Percentiles rank a stretch among this genome's conserved stretches.
phyloP scores from a whole-genome alignment of 805 yeast species.

The Wickerhamiella sergipiensis region DNA sequence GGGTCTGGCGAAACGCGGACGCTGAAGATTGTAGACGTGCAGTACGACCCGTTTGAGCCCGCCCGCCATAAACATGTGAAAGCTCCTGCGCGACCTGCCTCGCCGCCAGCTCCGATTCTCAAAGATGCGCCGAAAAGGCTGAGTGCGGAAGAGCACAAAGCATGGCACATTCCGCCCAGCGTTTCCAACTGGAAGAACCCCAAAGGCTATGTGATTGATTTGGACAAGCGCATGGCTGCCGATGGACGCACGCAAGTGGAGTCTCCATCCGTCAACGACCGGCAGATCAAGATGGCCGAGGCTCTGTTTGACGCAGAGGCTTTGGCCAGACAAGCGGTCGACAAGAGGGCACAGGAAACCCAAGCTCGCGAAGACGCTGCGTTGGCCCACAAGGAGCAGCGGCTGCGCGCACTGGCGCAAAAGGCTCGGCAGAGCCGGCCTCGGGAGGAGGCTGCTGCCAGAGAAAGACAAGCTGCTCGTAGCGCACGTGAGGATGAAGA shows the following conservation, averaged over 20 bases:
- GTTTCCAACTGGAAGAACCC: slow-evolving; percentile 94
- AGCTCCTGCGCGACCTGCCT: slow-evolving; percentile 54
- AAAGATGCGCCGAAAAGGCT: slow-evolving; percentile 37
- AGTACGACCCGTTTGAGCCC: slow-evolving; percentile 79
- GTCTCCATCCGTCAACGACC: slow-evolving; percentile 32
- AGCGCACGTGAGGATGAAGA: slow-evolving; percentile 36
- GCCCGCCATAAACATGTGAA: slow-evolving; percentile 60
- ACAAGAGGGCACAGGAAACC: slow-evolving; percentile 23
- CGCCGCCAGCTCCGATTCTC: slow-evolving; percentile 57
- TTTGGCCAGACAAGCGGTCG: slow-evolving; percentile 43
- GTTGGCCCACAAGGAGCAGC: slow-evolving; percentile 24
- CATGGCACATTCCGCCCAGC: slow-evolving; percentile 84
- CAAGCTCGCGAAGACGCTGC: not conserved
- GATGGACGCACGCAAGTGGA: slow-evolving; percentile 29
- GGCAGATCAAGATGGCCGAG: slow-evolving; percentile 47
- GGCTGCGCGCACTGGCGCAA: slow-evolving; percentile 25
- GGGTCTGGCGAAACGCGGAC: slow-evolving; percentile 26
- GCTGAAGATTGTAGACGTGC: slow-evolving; percentile 51
- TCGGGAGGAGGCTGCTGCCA: slow-evolving; percentile 26
- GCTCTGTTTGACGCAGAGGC: slow-evolving; percentile 63
- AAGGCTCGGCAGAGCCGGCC: slow-evolving; percentile 31
- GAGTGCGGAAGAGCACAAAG: slow-evolving; percentile 57
- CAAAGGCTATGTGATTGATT: slow-evolving; percentile 69
- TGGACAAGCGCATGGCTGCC: slow-evolving; percentile 62
- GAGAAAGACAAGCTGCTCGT: slow-evolving; percentile 20